Evolutionary conservation across 208 protist species (phyloP), one percentile per base, ranked within the genome.

Genomic region (Endotrypanum monterogeii): DNA sequence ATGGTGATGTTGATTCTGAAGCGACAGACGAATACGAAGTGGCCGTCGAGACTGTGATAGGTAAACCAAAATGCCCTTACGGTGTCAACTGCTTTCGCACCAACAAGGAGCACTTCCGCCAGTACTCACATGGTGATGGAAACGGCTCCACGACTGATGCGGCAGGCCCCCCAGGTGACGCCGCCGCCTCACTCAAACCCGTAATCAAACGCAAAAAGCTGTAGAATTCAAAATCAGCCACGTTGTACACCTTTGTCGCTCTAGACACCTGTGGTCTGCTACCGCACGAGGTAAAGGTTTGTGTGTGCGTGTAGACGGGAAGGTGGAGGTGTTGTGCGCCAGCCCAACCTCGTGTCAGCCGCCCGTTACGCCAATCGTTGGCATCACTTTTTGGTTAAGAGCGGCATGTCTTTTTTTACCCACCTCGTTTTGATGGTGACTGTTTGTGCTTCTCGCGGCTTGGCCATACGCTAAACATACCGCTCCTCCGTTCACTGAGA

Each of bases 11-110:
- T 2, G 83, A 83, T 51, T 93, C 91, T 1, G 85, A 93, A 39
- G 82, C 86, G 18, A 95, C 91, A 58, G 86, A 89, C 0, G 88
- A 95, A 69, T 91, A 89, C 73, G 85, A 90, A 57, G 85, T 92
- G 25, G 91, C 76, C 9, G 84, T 95, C 51, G 46, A 81, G 61
- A 46, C 71, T 41, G 84, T 82, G 58, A 32, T 54, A 0, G 82
- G 61, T 30, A 83, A 83, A 72, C 87, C 80, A 52, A n/a, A 48
- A 32, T 95, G 91, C 69, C 91, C 91, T 14, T 93, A 91, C 62
- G 89, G 89, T 4, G 71, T 67, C 12, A 79, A 79, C 41, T 95
- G 91, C 82, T 95, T 93, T 58, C 88, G 88, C 48, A 93, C 84
- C 0, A 80, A 85, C 55, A 51, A 76, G 18, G 80, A 88, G 28